A percentile compares a stretch with the other conserved stretches of the same genome.
Evolutionary conservation across 2,329 filamentous ascomycete genomes (phyloP).

Genomic region (Apiospora sp.): DNA sequence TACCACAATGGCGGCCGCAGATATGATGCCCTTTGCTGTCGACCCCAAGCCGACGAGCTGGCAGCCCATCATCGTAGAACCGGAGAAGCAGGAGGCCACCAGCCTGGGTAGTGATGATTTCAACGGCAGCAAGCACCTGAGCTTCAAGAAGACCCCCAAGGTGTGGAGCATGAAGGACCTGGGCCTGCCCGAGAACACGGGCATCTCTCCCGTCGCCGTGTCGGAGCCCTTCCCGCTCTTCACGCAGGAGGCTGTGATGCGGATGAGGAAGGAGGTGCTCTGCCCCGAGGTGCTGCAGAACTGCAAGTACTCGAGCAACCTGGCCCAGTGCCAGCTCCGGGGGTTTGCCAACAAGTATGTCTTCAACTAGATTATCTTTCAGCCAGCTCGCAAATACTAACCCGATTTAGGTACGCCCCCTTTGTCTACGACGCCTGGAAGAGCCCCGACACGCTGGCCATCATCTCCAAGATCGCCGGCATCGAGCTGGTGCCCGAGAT

Average conservation of each 20-base stretch:
- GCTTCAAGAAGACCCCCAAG: slow-evolving; percentile 57
- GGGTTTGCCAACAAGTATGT: slow-evolving; percentile 55
- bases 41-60: slow-evolving; percentile 32
- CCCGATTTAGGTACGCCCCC: slow-evolving; percentile 60
- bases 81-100: slow-evolving; percentile 24
- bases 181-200: slow-evolving; percentile 60
- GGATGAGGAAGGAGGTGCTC: slow-evolving; percentile 70
- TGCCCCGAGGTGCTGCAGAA: slow-evolving; percentile 63
- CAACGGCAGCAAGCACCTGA: slow-evolving; percentile 62
- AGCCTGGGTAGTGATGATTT: slow-evolving; percentile 48
- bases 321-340: slow-evolving; percentile 57
- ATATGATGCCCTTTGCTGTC: slow-evolving; percentile 29
- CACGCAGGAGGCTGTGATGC: slow-evolving; percentile 64
- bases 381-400: background rate
- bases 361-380: no score
- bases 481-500: slow-evolving; percentile 62
- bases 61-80: slow-evolving; percentile 37
- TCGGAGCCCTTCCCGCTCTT: slow-evolving; percentile 72
- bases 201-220: slow-evolving; percentile 69
- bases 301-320: slow-evolving; percentile 65
- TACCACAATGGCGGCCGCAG: slow-evolving; percentile 36
- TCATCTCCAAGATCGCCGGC: slow-evolving; percentile 60
- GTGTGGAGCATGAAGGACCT: slow-evolving; percentile 69
- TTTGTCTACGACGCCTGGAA: slow-evolving; percentile 66
- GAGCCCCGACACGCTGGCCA: slow-evolving; percentile 50